Base-by-base conservation (phyloP, 441 rosid genomes). In the Adansonia grandidieri region DNA sequence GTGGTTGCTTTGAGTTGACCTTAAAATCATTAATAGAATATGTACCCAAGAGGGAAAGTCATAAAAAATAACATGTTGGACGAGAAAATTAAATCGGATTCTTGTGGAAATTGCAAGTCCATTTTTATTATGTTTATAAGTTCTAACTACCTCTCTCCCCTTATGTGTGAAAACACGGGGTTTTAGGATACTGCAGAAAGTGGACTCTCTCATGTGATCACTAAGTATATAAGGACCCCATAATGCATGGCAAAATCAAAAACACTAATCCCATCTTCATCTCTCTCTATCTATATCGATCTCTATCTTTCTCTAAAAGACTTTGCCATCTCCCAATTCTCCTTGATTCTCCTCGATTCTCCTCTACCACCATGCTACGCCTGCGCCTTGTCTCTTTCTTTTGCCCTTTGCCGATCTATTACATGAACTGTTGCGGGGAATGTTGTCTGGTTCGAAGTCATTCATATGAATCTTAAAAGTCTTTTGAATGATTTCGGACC, bases 391-490 rank as follows among this genome's bases (percentile, higher is more conserved):
- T 19, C 3, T 37, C 47, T 37, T 71, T 53, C 13, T 4, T n/a
- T 8, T 53, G 44, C 28, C n/a, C 62, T 53, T 2, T 5, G 15
- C 15, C n/a, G 1, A 56, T 32, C 3, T 58, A 2, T 57, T 20
- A 22, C 44, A 60, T 63, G 53, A 68, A 78, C 80, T 72, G 92
- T 85, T 86, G 92, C 76, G 92, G 89, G 86, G 89, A 82, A 82
- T 81, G 90, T 84, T 62, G 90, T 85, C 90, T 89, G 92, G 90
- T 84, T 82, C 92, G 92, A 89, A 80, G 78, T 82, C 87, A 76
- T 83, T 85, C 90, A 53, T 50, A 37, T 61, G 48, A 77, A 75
- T 19, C 53, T 73, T 47, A 15, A 13, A 3, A 37, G 13, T 60
- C 50, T 8, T 14, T 9, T 82, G 86, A 79, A 79, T 82, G 90